A percentile compares a stretch with the other conserved stretches of the same genome.
phyloP scores from a whole-genome alignment of 2,329 filamentous ascomycete species.

The Knufia petricola region DNA sequence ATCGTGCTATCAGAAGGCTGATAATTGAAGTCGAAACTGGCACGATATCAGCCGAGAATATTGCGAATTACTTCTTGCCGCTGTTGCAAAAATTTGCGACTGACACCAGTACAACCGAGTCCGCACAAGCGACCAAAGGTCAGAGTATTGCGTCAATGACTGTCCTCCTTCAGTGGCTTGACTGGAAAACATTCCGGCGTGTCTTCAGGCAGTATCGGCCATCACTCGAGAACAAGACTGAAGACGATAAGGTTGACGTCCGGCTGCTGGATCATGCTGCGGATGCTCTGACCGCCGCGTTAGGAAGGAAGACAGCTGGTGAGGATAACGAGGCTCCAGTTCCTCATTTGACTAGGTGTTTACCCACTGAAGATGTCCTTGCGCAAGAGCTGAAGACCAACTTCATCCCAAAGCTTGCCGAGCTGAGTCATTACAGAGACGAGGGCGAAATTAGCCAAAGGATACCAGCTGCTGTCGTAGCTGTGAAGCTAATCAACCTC shows the following conservation, averaged over 20 bases:
- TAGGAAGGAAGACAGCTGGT: slow-evolving; percentile 25
- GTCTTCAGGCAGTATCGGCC: slow-evolving; percentile 74
- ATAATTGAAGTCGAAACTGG: slow-evolving; percentile 56
- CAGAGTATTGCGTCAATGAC: slow-evolving; percentile 78
- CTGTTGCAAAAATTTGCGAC: slow-evolving; percentile 92
- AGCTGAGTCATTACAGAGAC: slow-evolving; percentile 86
- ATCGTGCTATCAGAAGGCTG: slow-evolving; percentile 72
- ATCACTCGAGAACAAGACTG: slow-evolving; percentile 64
- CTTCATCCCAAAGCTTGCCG: slow-evolving; percentile 69
- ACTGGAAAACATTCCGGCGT: slow-evolving; percentile 84
- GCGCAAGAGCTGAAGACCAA: slow-evolving; percentile 61
- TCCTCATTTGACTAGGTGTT: slow-evolving; percentile 48
- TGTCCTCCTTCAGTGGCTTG: slow-evolving; percentile 61
- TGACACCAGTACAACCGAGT: slow-evolving; percentile 66
- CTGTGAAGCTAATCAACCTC: slow-evolving; percentile 76
- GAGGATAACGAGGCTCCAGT: slow-evolving; percentile 18
- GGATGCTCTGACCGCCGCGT: slow-evolving; percentile 59
- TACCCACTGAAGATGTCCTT: slow-evolving; percentile 60
- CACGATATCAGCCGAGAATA: slow-evolving; percentile 63
- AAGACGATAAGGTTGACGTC: slow-evolving; percentile 60
- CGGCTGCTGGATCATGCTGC: slow-evolving; percentile 71
- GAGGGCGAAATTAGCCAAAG: slow-evolving; percentile 89
- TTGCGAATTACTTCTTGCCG: slow-evolving; percentile 80
- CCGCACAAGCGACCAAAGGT: slow-evolving; percentile 69
- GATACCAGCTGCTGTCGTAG: slow-evolving; percentile 78